Evolutionary conservation across 352 stramenopile genomes (phyloP), one percentile per base, ranked within the genome.

Genomic region (Globisporangium abappressorium): DNA sequence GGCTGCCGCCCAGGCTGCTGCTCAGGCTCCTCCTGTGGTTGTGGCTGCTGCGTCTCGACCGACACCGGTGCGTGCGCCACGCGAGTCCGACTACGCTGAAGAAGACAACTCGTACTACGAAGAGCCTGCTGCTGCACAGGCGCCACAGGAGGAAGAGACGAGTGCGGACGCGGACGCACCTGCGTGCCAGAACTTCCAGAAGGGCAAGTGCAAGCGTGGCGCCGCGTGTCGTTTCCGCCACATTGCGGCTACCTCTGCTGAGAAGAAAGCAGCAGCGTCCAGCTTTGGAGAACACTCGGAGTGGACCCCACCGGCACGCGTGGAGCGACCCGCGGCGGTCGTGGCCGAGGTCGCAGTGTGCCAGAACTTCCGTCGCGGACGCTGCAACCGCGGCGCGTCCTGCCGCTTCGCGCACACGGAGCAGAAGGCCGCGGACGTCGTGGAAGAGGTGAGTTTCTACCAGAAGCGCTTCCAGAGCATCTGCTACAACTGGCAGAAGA

Each of bases 181-280:
- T 0, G 70, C 85, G 57, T 91, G 83, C 28, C 78, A 88, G 47
- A 89, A 88, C 57, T 91, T 78, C 68, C 80, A 85, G 43, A 89
- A 89, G 64, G 77, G 80, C 49, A 87, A 88, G 57, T 91, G 83
- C 67, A 91, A 91, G 66, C 84, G 84, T 60, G 84, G 84, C 12
- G 51, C 62, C 2, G 70, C 77, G 2, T 92, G 84, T 74, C 82
- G 82, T 15, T 92, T 89, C 70, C 76, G 78, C 43, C 84, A 92
- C 70, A 64, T 86, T 26, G 54, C 68, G n/a, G 70, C 62, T 15
- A 56, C 72, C 2, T 34, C 8, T 63, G 57, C 57, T 38, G 51
- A 9, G 63, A 74, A 30, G 30, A 53, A 34, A 57, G 75, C 22
- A 77, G 43, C 28, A 43, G 33, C 33, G 53, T 24, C n/a, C 7